phyloP scores from a whole-genome alignment of 202 grass and related monocot genomes.

The Panicum virgatum region DNA sequence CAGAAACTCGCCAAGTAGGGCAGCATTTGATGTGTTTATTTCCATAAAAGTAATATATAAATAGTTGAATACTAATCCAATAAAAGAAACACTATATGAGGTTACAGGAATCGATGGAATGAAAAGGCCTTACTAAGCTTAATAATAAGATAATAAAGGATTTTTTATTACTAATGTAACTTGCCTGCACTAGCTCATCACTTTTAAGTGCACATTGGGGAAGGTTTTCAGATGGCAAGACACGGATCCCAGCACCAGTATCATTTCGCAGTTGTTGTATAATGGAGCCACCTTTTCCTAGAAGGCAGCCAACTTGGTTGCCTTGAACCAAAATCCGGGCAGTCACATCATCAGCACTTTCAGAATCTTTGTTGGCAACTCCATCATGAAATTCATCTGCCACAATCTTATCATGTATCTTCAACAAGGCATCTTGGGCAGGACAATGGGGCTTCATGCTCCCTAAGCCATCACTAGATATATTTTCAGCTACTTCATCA shows the following conservation, averaged over 20 bases:
- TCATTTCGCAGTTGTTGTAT: slow-evolving; percentile 86
- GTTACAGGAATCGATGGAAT: slow-evolving; percentile 6
- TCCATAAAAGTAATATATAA: slow-evolving; percentile 1
- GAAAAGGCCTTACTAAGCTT: slow-evolving; percentile 23
- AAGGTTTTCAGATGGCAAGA: slow-evolving; percentile 76
- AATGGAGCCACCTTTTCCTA: slow-evolving; percentile 96
- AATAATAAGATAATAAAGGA: slow-evolving; percentile 36
- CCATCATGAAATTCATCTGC: slow-evolving; percentile 67
- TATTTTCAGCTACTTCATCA: slow-evolving; percentile 46
- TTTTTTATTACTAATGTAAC: slow-evolving; percentile 18
- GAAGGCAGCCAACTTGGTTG: slow-evolving; percentile 88
- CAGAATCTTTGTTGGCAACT: slow-evolving; percentile 50
- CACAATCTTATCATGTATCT: slow-evolving; percentile 93
- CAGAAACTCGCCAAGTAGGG: slow-evolving; percentile 21
- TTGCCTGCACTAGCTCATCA: slow-evolving; percentile 97
- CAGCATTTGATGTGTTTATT: slow-evolving; percentile 27
- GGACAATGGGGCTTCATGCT: slow-evolving; percentile 61
- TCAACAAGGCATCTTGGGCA: slow-evolving; percentile 89
- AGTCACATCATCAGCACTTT: slow-evolving; percentile 53
- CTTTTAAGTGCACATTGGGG: slow-evolving; percentile 78
- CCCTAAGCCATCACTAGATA: slow-evolving; percentile 43
- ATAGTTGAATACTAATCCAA: slow-evolving; percentile 26
- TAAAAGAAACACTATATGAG: slow-evolving; percentile 12
- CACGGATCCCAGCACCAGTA: slow-evolving; percentile 74
- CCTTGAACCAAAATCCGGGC: slow-evolving; percentile 89